Conservation (phyloP, 192 early-diverging fungal species). For the Backusella sp. region DNA sequence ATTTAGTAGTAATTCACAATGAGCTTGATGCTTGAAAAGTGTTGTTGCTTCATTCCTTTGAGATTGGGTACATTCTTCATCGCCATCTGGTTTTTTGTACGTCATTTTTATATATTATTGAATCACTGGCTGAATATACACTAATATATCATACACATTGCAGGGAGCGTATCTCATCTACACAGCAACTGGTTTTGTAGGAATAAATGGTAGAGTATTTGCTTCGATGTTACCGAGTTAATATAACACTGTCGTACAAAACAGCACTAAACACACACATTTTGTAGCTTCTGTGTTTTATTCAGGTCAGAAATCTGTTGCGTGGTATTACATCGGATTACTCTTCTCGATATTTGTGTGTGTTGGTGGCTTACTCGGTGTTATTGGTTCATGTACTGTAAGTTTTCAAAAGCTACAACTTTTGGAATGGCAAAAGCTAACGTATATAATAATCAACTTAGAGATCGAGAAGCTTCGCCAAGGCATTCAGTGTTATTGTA, state of each 20-base stretch:
- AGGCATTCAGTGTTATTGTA: slow-evolving; percentile 31
- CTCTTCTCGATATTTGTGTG: slow-evolving; percentile 30
- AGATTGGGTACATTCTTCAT: slow-evolving; percentile 37
- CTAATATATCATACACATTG: not conserved
- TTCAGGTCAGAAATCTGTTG: slow-evolving; percentile 28
- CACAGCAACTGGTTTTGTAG: slow-evolving; percentile 21
- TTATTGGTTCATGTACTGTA: slow-evolving; percentile 36
- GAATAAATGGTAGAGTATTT: slow-evolving; percentile 16
- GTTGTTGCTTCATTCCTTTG: slow-evolving; percentile 40
- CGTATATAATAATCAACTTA: not conserved
- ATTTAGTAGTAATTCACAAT: not conserved
- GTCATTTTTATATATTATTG: not conserved
- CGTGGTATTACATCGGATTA: slow-evolving; percentile 26
- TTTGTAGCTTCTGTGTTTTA: slow-evolving; percentile 28
- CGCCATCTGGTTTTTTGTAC: slow-evolving; percentile 37
- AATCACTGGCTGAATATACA: not conserved
- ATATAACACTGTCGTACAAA: not conserved
- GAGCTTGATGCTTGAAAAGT: slow-evolving; percentile 34
- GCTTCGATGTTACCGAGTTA: not conserved
- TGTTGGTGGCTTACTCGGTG: slow-evolving; percentile 30
- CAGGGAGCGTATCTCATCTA: slow-evolving; percentile 18
- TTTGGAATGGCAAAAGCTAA: not conserved
- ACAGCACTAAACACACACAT: not conserved
- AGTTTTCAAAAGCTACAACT: not conserved
- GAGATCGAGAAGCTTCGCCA: slow-evolving; percentile 35